Evolutionary conservation across 768 basidiomycete genomes (phyloP), one percentile per base, ranked within the genome.

Genomic region (Trametes villosa): DNA sequence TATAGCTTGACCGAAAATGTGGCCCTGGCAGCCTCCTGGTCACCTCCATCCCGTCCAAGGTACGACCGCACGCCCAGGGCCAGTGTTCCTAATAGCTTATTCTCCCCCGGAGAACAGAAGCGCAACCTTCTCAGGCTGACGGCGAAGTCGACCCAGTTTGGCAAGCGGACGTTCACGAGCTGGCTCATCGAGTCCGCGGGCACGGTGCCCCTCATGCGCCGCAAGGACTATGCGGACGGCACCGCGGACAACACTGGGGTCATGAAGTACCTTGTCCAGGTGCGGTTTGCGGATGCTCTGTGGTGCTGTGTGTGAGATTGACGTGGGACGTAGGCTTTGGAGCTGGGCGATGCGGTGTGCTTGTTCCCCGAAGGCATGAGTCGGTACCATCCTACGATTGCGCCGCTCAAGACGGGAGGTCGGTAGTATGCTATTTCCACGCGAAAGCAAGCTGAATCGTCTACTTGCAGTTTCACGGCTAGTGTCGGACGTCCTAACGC

Each of bases 161-260:
- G 92, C 3, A 86, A 81, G 42, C 83, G 72, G 64, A 95, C 92
- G 3, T 92, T 96, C 72, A 92, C 90, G 9, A 91, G 89, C 63
- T 94, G 94, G 93, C 81, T 96, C 20, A 92, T 96, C 50, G 92
- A 94, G 71, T 86, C 87, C 18, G 89, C 90, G 11, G 94, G 94
- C 13, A 94, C 94, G 1, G 82, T 96, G 2, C 94, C 94, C 1
- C 83, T 96, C 44, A 83, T 87, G 69, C 80, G 94, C 59, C 80
- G 84, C 53, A 92, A 88, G 64, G 94, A 96, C 68, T 83, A 80
- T 65, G 63, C 64, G 0, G 83, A 86, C 47, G 81, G 75, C 3
- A 75, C 72, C 15, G 77, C 76, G 0, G 86, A 95, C 72, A 96
- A 96, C 70, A 78, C 80, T 1, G 77, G 82, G 2, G 84, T 80